Evolutionary conservation across 78 protist genomes (phyloP).

Genomic region (Dictyostelium firmibasis): DNA sequence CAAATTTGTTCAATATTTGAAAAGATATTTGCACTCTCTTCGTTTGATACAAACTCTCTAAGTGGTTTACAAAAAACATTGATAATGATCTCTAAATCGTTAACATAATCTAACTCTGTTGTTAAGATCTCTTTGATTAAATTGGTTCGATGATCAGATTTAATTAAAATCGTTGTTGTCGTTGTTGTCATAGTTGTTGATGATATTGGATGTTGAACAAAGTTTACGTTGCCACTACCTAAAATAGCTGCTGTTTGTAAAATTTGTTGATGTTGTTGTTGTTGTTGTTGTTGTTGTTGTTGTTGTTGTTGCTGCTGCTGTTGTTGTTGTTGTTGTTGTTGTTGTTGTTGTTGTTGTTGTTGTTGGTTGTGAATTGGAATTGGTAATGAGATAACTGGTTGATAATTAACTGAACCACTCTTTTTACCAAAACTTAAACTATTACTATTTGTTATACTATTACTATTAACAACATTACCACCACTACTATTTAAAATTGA

Average conservation of each 20-base stretch:
- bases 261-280: not conserved
- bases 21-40: constrained; percentile 62
- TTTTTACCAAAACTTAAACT: not conserved
- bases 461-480: not conserved
- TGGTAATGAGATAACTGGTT: constrained; percentile 5
- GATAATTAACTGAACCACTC: not conserved
- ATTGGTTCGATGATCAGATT: constrained; percentile 29
- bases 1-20: constrained; percentile 54
- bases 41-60: constrained; percentile 31
- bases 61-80: constrained; percentile 57
- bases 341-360: not conserved
- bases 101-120: constrained; percentile 59
- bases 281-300: not conserved
- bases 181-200: not conserved
- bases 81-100: constrained; percentile 51
- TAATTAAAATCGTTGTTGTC: not conserved
- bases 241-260: not conserved
- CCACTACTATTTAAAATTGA: not conserved
- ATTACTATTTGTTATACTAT: not conserved
- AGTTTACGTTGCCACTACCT: not conserved
- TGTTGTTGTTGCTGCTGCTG: no score
- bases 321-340: not conserved
- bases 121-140: constrained; percentile 59
- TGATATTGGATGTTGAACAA: not conserved
- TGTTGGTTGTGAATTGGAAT: not conserved